phyloP scores from a whole-genome alignment of 768 basidiomycete genomes.

The Grammothele lineata region DNA sequence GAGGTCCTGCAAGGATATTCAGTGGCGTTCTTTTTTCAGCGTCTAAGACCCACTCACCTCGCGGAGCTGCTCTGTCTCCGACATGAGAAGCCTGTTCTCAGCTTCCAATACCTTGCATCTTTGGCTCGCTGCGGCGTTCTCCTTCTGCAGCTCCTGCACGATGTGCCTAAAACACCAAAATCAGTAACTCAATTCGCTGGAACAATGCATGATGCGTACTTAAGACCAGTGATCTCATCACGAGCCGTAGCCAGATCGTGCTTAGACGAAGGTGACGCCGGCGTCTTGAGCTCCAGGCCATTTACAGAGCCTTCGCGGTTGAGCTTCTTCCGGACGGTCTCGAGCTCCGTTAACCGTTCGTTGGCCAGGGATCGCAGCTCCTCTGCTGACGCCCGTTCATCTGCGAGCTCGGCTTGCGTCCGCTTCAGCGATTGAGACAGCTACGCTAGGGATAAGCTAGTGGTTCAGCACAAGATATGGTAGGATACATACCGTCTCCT shows the following conservation, averaged over 20 bases:
- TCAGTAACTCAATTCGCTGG: neutral
- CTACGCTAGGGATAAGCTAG: neutral
- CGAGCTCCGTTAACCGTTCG: constrained; percentile 47
- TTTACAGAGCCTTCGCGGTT: constrained; percentile 53
- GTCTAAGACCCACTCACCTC: constrained; percentile 43
- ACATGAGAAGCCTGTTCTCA: constrained; percentile 66
- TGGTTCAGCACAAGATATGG: too few species aligned
- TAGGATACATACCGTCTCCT: neutral
- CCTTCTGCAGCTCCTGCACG: constrained; percentile 83
- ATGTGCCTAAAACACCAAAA: constrained; percentile 57
- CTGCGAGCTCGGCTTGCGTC: constrained; percentile 27
- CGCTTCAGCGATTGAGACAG: constrained; percentile 21
- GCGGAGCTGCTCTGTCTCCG: constrained; percentile 69
- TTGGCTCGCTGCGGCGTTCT: constrained; percentile 59
- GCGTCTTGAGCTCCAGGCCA: constrained; percentile 32
- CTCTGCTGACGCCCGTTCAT: constrained; percentile 28
- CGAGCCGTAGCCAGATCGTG: constrained; percentile 43
- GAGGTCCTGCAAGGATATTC: constrained; percentile 49
- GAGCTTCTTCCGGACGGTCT: constrained; percentile 50
- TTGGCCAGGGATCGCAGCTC: constrained; percentile 32
- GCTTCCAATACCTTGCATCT: constrained; percentile 68
- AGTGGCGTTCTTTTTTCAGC: too few species aligned
- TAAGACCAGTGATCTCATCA: constrained; percentile 80
- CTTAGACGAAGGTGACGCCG: constrained; percentile 35
- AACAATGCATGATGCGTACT: constrained; percentile 41